Conservation (phyloP, 352 stramenopile genomes). For the Pythium brachiatum region DNA sequence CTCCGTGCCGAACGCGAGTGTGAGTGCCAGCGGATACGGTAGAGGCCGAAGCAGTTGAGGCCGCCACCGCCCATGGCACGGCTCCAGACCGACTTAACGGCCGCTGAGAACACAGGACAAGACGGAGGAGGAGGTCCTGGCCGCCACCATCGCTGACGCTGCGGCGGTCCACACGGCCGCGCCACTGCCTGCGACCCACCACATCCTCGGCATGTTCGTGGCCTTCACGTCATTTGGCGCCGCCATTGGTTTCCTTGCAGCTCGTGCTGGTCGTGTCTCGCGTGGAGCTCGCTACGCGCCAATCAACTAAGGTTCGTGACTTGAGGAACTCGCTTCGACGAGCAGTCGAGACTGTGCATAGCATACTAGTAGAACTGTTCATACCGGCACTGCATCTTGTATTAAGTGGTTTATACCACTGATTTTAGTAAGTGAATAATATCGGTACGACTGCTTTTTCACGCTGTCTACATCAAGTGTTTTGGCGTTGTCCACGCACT, state of each 20-base stretch:
- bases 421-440: no score
- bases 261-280: slow-evolving; percentile 17
- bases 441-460: no score
- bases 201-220: slow-evolving; percentile 31
- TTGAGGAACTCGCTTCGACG: neutral
- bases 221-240: slow-evolving; percentile 35
- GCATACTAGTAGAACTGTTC: neutral
- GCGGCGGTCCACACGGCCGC: neutral
- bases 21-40: no score
- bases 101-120: no score
- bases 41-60: no score
- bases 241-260: slow-evolving; percentile 30
- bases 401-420: no score
- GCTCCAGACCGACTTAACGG: no score
- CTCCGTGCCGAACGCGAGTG: no score
- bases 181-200: slow-evolving; percentile 19
- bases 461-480: neutral
- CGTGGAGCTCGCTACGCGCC: slow-evolving; percentile 30
- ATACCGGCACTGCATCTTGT: neutral
- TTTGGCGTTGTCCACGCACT: slow-evolving; percentile 61
- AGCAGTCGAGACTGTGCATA: neutral
- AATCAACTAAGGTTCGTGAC: slow-evolving; percentile 24
- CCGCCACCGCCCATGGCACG: no score
- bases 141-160: slow-evolving; percentile 2
- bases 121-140: slow-evolving; percentile 7